Conservation (phyloP, 2,329 filamentous ascomycete genomes). For the Beauveria sp. region DNA sequence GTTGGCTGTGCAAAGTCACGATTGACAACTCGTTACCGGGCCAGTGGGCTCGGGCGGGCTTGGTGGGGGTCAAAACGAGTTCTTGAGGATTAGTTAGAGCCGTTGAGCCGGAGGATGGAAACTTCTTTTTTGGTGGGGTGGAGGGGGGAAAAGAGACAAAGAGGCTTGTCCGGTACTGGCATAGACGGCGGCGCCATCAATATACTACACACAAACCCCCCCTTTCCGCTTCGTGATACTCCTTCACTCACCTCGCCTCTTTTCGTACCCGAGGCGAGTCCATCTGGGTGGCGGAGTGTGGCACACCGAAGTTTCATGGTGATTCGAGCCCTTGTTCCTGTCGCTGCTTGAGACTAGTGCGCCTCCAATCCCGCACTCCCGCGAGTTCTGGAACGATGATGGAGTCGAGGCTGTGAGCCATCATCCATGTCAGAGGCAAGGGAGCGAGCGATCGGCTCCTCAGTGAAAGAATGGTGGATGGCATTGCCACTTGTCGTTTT, state of each 20-base stretch:
- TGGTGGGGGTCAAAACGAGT: neutral
- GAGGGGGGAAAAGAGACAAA: neutral
- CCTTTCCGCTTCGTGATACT: neutral
- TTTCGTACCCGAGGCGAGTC: neutral
- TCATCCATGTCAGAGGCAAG: too few species aligned
- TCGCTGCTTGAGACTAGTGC: too few species aligned
- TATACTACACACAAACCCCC: neutral
- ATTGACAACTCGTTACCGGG: neutral
- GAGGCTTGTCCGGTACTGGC: neutral
- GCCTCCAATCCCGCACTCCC: too few species aligned
- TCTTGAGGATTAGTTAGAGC: too few species aligned
- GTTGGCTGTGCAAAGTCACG: too few species aligned
- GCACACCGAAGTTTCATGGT: neutral
- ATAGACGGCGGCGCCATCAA: neutral
- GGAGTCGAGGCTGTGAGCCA: too few species aligned
- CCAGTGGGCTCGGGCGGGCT: neutral
- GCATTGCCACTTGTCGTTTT: too few species aligned
- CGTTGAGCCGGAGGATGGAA: slow-evolving; percentile 3
- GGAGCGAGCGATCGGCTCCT: too few species aligned
- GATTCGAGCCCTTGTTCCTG: too few species aligned
- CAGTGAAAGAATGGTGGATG: too few species aligned
- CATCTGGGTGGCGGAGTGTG: neutral
- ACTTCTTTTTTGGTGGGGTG: slow-evolving; percentile 8
- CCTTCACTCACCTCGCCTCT: too few species aligned
- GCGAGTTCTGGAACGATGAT: too few species aligned